Base-by-base conservation (phyloP, 345 rosid species). In the Mercurialis annua region DNA sequence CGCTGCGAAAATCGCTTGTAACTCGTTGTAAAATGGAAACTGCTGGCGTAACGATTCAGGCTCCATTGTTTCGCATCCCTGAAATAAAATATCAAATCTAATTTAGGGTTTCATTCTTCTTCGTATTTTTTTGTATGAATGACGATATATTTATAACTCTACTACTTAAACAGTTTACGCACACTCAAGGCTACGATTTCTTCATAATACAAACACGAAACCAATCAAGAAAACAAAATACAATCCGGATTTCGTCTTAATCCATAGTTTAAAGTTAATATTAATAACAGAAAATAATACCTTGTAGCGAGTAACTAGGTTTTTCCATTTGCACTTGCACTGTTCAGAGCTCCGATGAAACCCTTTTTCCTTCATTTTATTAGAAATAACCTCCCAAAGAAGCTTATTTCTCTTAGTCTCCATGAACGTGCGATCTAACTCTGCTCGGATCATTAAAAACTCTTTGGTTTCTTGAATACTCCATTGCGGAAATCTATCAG, bases 301-400 rank as follows among this genome's bases (percentile, higher is more conserved):
- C 97, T 91, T 94, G 67, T 86, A 91, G 62, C 99, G 92, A 44
- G 99, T 94, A 59, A 91, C 91, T 47, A 94, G 96, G 76, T 94
- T 94, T 68, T 94, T 94, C 99, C 99, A 94, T 82, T 94, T 94
- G 87, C 97, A 94, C 83, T 91, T 94, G 91, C 99, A 94, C 97
- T 94, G 99, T 60, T 91, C 99, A 47, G 96, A 76, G 77, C 96
- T 94, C 26, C 99, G 99, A 81, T 76, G 77, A 57, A 72, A 91
- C 56, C 92, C 95, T 73, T 81, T 85, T 58, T 87, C 96, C 75
- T 81, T 89, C 96, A 94, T 86, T 77, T 75, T 82, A 10, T 77
- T 78, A 43, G 97, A 78, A 67, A 89, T 78, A 51, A 90, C 87
- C 71, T 87, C 96, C 99, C 99, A 94, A 6, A 94, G 82, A 59